Evolutionary conservation across 2,329 filamentous ascomycete species (phyloP), one percentile per base, ranked within the genome.

Genomic region (Trichoderma sp.): DNA sequence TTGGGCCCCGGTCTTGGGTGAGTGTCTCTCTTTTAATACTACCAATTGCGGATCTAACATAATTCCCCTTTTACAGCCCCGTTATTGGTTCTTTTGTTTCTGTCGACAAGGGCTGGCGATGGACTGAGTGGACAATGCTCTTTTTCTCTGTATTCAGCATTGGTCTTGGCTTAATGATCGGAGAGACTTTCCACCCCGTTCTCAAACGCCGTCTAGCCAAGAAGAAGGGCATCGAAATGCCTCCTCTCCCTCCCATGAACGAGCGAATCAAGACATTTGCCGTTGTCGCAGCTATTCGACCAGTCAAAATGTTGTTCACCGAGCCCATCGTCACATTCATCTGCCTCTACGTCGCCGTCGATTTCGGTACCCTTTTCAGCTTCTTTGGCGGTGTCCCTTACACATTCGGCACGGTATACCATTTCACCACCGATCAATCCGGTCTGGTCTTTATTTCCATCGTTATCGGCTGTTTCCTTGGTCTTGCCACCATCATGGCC

Each of bases 291-390:
- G 77, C 88, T 1, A 73, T 87, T 18, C 82, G 87, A 12, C 88
- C 88, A 0, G 21, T 90, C 0, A 83, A 85, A 58, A 89, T 92
- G 83, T 82, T 92, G 8, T 76, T 89, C 53, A 85, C 86, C 1
- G 90, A 92, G 75, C 89, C 90, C 3, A 90, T 92, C 47, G 86
- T 91, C 2, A 85, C 86, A 12, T 88, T 90, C 70, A 78, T 84
- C 47, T 84, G 83, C 56, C 75, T 88, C 0, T 88, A 88, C 74
- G 82, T 85, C 0, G 80, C 86, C 0, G 85, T 83, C 75, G 83
- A 84, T 67, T 88, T 88, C 70, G 86, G 84, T 5, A 85, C 86
- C 0, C 79, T 88, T 1, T 88, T 86, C 73, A 83, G 80, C 58
- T 87, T 88, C 80, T 88, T 88, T 74, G 84, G 84, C 1, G 83